Conservation (phyloP, 2,329 filamentous ascomycete species). For the Lachnellula cervina region DNA sequence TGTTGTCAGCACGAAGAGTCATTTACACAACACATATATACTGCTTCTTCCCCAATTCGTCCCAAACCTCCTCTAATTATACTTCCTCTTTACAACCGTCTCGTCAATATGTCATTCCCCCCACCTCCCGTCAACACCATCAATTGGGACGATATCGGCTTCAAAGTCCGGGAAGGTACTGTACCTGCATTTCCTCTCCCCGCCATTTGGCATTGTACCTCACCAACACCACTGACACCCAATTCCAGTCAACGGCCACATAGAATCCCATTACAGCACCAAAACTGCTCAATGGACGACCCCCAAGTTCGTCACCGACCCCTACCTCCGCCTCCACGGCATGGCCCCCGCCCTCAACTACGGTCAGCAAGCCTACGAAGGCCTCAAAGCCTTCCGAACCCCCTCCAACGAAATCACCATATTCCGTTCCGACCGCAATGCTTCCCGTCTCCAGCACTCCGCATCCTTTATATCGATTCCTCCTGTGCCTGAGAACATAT, state of each 20-base stretch:
- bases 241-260: constrained; percentile 77
- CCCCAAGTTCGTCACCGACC: constrained; percentile 75
- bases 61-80: neutral
- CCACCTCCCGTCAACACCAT: constrained; percentile 75
- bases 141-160: constrained; percentile 90
- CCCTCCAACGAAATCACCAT: constrained; percentile 70
- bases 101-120: constrained; percentile 52
- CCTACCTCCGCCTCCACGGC: constrained; percentile 84
- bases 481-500: constrained; percentile 68
- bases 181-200: constrained; percentile 40
- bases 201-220: neutral
- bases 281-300: constrained; percentile 71
- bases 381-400: constrained; percentile 90
- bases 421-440: constrained; percentile 86
- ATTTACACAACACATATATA: neutral
- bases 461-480: constrained; percentile 81
- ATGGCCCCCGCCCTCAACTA: constrained; percentile 97
- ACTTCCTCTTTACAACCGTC: neutral
- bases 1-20: no score
- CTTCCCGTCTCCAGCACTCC: constrained; percentile 76
- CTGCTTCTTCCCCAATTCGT: neutral
- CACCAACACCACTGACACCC: neutral
- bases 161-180: constrained; percentile 83
- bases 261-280: constrained; percentile 78
- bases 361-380: constrained; percentile 95